Base-by-base conservation (phyloP, 2,329 filamentous ascomycete genomes). In the Colletotrichum magnum region DNA sequence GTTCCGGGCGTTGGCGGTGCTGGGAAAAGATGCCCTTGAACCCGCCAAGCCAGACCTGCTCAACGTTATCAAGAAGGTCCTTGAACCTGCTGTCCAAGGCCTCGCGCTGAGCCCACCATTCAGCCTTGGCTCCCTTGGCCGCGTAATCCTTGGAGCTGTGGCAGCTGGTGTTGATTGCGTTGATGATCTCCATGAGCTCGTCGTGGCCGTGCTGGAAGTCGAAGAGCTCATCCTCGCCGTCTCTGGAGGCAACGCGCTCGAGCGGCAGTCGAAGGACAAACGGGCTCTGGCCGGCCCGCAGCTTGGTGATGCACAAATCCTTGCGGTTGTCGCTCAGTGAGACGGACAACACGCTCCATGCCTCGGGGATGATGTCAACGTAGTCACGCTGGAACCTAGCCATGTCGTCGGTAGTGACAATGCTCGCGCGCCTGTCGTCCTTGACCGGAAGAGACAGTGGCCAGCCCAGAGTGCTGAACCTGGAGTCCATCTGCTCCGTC, bases 1-100 rank as follows among this genome's bases (percentile, higher is more conserved):
- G 83, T 28, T 90, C 86, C 1, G 88, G 82, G 21, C 92, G 86
- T 45, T 87, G 86, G 57, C 84, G 80, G 61, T 93, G 88, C 62
- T 93, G 92, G 1, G 94, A 95, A 76, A 99, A 95, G n/a, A 99
- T 92, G 16, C 95, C 95, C 66, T 91, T 92, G 86, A 99, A 99
- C 0, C 96, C 96, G 57, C 95, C 95, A 5, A 99, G 88, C 96
- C 96, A 99, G 24, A 96, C 91, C 70, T 93, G 92, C 79, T 99
- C 95, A 47, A 99, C 92, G 69, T 94, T 97, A 62, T 90, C 86
- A 1, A 99, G 85, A 10, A 99, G 87, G 58, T 93, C 91, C 71
- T 89, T 90, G 26, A 99, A 85, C 10, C 94, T 90, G 39, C 83
- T 82, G 76, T 99, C 96, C 16, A 99, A 85, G 3, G 87, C 88